Base-by-base conservation (phyloP, 768 basidiomycete species). In the Pleurotus tuber-regium region DNA sequence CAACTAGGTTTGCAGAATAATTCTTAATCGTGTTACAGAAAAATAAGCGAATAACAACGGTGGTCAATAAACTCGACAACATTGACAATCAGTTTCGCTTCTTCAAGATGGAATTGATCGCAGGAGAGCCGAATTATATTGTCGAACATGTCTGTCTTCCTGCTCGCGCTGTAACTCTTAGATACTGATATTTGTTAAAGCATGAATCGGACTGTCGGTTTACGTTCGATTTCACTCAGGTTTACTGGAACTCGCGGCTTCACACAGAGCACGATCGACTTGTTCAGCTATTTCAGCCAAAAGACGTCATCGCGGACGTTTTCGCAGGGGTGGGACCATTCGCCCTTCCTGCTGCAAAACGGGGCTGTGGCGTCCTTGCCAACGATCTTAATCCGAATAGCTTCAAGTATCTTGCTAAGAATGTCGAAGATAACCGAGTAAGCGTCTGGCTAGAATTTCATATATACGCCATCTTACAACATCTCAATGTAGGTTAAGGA, bases 241-340 rank as follows among this genome's bases (percentile, higher is more conserved):
- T 98, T 10, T 99, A 99, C 68, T 99, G 95, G 95, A 99, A 99
- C 71, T 96, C 95, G 12, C 85, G 97, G 30, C 72, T 99, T 29
- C 89, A 92, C 52, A 84, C 85, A 3, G 97, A 99, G 63, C 97
- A 99, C 62, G 82, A 84, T 23, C 86, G 95, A 2, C 75, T 99
- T 12, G 89, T 98, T 35, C 65, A 77, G 14, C 57, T 76, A 29
- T 95, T 98, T 69, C 64, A 76, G 23, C 80, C 84, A 0, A 76
- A 84, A 21, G 91, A 92, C 47, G 80, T 98, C 16, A 68, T 98
- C 19, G 94, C 84, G 2, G 97, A 99, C 64, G 93, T 91, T 25
- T 95, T 98, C 65, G 97, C 97, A 0, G 97, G 97, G 11, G 95
- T 99, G 2, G 97, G 97, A 1, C 97, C 97, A 0, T 99, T 99